These are phyloP conservation scores for Microascus cirrosus DNA, from an alignment of 2,329 filamentous ascomycete genomes.

Conservation along the genomic window DNA sequence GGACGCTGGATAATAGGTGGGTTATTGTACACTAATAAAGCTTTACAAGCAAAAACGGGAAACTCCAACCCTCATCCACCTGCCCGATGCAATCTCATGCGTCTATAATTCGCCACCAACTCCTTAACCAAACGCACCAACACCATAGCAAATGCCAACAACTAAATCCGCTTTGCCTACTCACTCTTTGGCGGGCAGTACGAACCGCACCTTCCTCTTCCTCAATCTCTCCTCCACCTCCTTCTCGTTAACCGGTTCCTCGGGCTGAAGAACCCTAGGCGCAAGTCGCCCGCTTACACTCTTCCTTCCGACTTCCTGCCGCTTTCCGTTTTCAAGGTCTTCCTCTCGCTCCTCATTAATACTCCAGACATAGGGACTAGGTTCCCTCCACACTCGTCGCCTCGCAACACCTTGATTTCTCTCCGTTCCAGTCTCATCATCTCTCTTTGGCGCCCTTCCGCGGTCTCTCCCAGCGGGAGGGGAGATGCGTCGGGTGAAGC, in stretches of 20 bases:
- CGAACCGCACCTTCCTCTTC: slow-evolving; percentile 3
- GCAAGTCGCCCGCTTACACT: not conserved
- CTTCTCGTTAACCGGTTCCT: not conserved
- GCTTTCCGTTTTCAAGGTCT: not conserved
- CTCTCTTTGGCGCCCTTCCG: not conserved
- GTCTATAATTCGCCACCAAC: not conserved
- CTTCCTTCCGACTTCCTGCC: not conserved
- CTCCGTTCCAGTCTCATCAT: not conserved
- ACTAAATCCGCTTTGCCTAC: not conserved
- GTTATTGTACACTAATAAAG: not conserved
- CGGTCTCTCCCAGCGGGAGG: not conserved
- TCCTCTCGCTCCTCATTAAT: slow-evolving; percentile 3
- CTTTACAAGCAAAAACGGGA: not conserved
- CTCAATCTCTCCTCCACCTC: not conserved
- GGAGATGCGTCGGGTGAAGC: not conserved
- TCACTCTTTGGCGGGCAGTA: not conserved
- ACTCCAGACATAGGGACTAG: slow-evolving; percentile 2
- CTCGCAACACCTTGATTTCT: not conserved
- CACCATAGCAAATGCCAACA: not conserved
- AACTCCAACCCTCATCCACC: not conserved
- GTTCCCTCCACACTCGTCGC: not conserved
- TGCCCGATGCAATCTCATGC: not conserved
- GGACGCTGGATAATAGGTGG: not conserved
- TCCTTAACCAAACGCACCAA: not conserved
- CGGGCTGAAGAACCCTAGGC: not conserved